Percentiles rank a stretch among this genome's conserved stretches.
Evolutionary conservation across 768 basidiomycete species (phyloP).

Genomic region (Suillus subalutaceus): DNA sequence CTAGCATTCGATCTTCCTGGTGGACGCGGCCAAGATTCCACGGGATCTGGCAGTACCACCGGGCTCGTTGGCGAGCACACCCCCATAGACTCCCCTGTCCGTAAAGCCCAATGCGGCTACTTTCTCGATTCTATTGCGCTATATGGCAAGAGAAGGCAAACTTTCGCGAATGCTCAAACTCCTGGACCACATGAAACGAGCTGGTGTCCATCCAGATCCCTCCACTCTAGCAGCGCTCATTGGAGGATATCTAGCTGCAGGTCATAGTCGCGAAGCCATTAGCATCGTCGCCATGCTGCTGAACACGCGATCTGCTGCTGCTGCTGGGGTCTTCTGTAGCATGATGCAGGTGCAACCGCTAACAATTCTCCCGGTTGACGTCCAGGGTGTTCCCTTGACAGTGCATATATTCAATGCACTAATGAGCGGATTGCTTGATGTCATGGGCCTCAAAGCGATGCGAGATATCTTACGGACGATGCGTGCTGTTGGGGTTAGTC

Average conservation of each 20-base stretch:
- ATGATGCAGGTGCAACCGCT: conserved; percentile 22
- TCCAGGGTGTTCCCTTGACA: conserved; percentile 38
- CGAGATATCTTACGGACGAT: conserved; percentile 56
- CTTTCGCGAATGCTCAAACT: conserved; percentile 48
- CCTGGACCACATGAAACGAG: conserved; percentile 47
- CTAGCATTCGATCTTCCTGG: conserved; percentile 44
- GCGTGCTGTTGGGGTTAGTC: conserved; percentile 49
- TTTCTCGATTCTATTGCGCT: conserved; percentile 64
- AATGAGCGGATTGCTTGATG: conserved; percentile 50
- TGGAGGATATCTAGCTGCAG: conserved; percentile 53
- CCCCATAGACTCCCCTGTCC: conserved; percentile 12
- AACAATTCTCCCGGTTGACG: conserved; percentile 24
- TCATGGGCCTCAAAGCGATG: conserved; percentile 52
- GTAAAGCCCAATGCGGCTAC: conserved; percentile 58
- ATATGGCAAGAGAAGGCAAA: conserved; percentile 48
- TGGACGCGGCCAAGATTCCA: conserved; percentile 20
- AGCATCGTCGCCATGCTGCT: conserved; percentile 53
- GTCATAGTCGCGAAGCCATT: conserved; percentile 52
- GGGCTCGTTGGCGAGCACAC: conserved; percentile 31
- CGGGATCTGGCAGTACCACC: conserved; percentile 25
- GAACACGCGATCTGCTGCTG: conserved; percentile 25
- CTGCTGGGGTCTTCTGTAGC: conserved; percentile 12
- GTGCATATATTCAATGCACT: conserved; percentile 64
- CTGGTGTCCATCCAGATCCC: conserved; percentile 48
- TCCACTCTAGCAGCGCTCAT: conserved; percentile 56